Evolutionary conservation across 1,139 yeast species (phyloP).

Genomic region (Magnusiomyces tetraspermus): DNA sequence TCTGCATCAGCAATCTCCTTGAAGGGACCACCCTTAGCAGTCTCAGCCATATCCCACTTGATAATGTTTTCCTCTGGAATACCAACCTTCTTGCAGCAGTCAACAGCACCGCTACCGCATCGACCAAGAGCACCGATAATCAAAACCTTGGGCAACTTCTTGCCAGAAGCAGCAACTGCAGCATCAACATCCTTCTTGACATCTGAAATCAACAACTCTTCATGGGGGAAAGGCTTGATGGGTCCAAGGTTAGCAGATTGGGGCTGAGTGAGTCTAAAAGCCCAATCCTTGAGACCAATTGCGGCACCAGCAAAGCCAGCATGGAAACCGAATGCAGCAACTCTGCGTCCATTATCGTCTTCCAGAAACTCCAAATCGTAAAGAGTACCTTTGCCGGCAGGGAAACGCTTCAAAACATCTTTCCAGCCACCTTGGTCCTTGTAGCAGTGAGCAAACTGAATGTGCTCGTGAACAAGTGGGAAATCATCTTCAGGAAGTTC

Average conservation of each 20-base stretch:
- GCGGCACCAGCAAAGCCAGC: slow-evolving; percentile 99
- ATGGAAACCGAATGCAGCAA: slow-evolving; percentile 96
- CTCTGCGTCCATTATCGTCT: slow-evolving; percentile 93
- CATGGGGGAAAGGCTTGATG: slow-evolving; percentile 75
- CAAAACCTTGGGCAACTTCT: slow-evolving; percentile 65
- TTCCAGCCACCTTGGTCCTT: slow-evolving; percentile 97
- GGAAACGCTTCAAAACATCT: slow-evolving; percentile 79
- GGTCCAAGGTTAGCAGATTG: slow-evolving; percentile 55
- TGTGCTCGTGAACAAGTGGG: slow-evolving; percentile 91
- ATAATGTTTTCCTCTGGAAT: slow-evolving; percentile 72
- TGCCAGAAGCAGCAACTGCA: slow-evolving; percentile 54
- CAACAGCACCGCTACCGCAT: slow-evolving; percentile 98
- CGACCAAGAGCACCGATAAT: slow-evolving; percentile 97
- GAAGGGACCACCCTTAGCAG: slow-evolving; percentile 96
- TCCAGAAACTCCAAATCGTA: slow-evolving; percentile 92
- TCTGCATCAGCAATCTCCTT: slow-evolving; percentile 78
- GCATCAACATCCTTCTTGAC: slow-evolving; percentile 51
- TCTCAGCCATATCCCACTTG: slow-evolving; percentile 97
- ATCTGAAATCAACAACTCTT: slow-evolving; percentile 58
- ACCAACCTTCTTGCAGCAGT: slow-evolving; percentile 72
- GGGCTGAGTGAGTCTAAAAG: slow-evolving; percentile 69
- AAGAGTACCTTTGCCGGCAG: slow-evolving; percentile 79
- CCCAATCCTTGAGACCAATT: slow-evolving; percentile 88
- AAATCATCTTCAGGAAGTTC: slow-evolving; percentile 92
- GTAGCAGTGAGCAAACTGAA: slow-evolving; percentile 97